Base-by-base conservation (phyloP, 1,139 yeast species). In the Candida dubliniensis region DNA sequence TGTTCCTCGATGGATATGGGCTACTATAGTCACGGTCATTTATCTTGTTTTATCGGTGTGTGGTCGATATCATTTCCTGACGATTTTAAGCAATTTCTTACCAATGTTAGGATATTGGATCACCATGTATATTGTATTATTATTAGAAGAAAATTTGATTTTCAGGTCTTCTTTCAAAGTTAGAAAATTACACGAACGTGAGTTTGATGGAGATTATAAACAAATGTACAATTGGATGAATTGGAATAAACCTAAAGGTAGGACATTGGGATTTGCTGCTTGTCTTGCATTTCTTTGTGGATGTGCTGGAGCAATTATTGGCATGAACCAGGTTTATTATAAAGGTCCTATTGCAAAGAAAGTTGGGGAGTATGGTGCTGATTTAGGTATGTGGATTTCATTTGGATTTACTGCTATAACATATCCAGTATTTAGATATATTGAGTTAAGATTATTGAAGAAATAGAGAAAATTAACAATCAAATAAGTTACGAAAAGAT, bases 21-120 rank as follows among this genome's bases (percentile, higher is more conserved):
- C 87, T 1, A 66, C 87, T 34, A 59, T 78, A 3, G 75, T 85
- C 31, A 86, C 90, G 5, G 78, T 72, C 2, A 67, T 87, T 23
- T 84, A 81, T 55, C 69, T 87, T 54, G 81, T 84, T 1, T 76
- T 84, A 58, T 82, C 91, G 1, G 58, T 85, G 42, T 93, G 80
- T 8, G 96, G 96, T 8, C 76, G 87, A 55, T 70, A 85, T 61
- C 81, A 82, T 54, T 84, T 89, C 59, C 76, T 89, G 44, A 73
- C 80, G 5, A 87, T 88, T 49, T 69, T 89, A 57, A 81, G 89
- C 13, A 89, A 89, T 58, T 89, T 89, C 67, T 70, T 89, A 54
- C 96, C 96, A 8, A 89, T 89, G 96, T 79, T 89, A 46, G 96
- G 96, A 1, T 89, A 89, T 66, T 89, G 96, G 96, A 79, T 87